Base-by-base conservation (phyloP, 345 rosid species). In the Leavenworthia alabamica region DNA sequence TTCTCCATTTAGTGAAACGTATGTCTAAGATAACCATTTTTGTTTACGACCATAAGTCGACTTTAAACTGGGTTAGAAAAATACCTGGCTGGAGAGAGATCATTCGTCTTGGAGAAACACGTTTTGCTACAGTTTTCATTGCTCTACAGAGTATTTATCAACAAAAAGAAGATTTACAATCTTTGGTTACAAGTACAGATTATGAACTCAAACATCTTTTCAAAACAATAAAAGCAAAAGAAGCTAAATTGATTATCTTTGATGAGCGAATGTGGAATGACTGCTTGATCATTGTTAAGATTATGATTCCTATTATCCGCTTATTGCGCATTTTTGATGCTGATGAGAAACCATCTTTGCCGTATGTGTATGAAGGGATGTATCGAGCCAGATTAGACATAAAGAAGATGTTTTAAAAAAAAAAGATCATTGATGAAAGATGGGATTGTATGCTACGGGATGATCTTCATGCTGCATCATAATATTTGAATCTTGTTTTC, bases 291-390 rank as follows among this genome's bases (percentile, higher is more conserved):
- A 51, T 51, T 29, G 39, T 51, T 8, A 51, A 51, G 14, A 51
- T 51, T 51, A 15, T 51, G 13, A 51, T 26, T 51, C 24, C 24
- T 31, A 51, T 51, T 14, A 31, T 51, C 40, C 2, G 39, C 3
- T 10, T 55, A 7, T 7, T 36, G 6, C n/a, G 32, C 17, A 23
- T 37, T 37, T 39, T 16, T 53, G 42, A 53, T 53, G 42, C 7
- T 11, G 58, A 29, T 29, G 56, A 50, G 13, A 50, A 50, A 23
- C 39, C 56, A 2, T 50, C 13, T 15, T 50, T 29, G 4, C 14
- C 56, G 15, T 29, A 53, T 53, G 42, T 32, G 41, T 19, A 33
- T 33, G 60, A 56, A 14, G 56, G 47, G 16, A 48, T 62, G 27
- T 16, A 10, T 26, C 7, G 56, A 23, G 26, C 45, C 33, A 26